A percentile compares a stretch with the other conserved stretches of the same genome.
phyloP scores from a whole-genome alignment of 108 stramenopile species.

The Heterococcus sp. region DNA sequence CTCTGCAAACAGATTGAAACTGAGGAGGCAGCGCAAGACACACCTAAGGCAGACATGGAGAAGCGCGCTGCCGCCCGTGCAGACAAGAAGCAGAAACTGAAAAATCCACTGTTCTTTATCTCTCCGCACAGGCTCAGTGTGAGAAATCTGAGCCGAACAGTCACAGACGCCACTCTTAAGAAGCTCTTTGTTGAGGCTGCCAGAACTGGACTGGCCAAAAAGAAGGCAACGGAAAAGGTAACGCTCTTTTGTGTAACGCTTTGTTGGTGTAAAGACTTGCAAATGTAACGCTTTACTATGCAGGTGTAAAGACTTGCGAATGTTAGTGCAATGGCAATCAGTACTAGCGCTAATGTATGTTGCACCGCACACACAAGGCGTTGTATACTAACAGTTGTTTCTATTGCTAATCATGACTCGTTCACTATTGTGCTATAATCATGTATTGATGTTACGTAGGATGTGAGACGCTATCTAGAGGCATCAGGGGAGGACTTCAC shows the following conservation, averaged over 20 bases:
- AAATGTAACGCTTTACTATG: too few relatives aligned
- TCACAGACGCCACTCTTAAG: constrained; percentile 77
- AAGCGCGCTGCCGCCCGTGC: constrained; percentile 79
- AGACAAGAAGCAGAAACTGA: constrained; percentile 88
- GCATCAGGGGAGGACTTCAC: constrained; percentile 29
- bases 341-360: too few relatives aligned
- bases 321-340: too few relatives aligned
- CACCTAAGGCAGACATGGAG: constrained; percentile 76
- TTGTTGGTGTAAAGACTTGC: too few relatives aligned
- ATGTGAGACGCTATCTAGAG: constrained; percentile 7
- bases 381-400: too few relatives aligned
- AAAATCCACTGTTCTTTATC: constrained; percentile 93
- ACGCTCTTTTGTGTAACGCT: too few relatives aligned
- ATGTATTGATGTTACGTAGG: too few relatives aligned
- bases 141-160: constrained; percentile 72
- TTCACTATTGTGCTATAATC: too few relatives aligned
- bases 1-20: background rate
- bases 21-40: constrained; percentile 63
- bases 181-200: constrained; percentile 68
- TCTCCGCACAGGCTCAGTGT: constrained; percentile 82
- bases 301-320: too few relatives aligned
- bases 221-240: constrained; percentile 62
- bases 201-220: constrained; percentile 65
- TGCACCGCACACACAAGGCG: too few relatives aligned
- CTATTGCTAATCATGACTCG: too few relatives aligned